Conservation (phyloP, 768 basidiomycete genomes). For the Psilocybe sp. region DNA sequence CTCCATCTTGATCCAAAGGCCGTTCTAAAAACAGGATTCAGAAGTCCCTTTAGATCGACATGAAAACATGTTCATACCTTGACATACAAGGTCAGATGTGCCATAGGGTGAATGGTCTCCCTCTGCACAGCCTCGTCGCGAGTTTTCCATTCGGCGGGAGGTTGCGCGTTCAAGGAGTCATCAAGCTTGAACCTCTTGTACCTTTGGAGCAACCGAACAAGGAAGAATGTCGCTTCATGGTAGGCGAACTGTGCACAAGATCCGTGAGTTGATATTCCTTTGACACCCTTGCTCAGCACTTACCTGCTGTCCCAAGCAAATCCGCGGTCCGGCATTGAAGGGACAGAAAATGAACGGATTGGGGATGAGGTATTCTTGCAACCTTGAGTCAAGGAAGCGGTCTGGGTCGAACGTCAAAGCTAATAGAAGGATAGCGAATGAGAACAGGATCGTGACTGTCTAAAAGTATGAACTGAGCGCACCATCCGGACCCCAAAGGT, state of each 20-base stretch:
- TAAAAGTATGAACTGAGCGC: slow-evolving; percentile 5
- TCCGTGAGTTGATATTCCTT: background rate
- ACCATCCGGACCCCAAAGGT: slow-evolving; percentile 64
- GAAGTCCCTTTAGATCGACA: background rate
- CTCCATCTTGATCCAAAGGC: slow-evolving; percentile 40
- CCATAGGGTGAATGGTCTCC: slow-evolving; percentile 38
- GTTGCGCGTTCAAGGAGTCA: slow-evolving; percentile 6
- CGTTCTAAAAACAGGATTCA: slow-evolving; percentile 29
- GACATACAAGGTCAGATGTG: slow-evolving; percentile 42
- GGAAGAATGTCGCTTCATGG: slow-evolving; percentile 59
- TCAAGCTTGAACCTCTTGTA: slow-evolving; percentile 30
- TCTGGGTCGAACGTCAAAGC: slow-evolving; percentile 63
- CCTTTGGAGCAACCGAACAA: slow-evolving; percentile 49
- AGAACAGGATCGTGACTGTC: background rate
- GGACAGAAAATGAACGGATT: slow-evolving; percentile 72
- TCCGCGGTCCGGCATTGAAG: slow-evolving; percentile 66
- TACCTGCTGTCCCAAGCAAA: slow-evolving; percentile 49
- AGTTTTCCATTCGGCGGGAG: slow-evolving; percentile 23
- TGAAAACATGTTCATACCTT: slow-evolving; percentile 29
- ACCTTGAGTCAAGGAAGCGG: slow-evolving; percentile 58
- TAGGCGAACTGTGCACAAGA: slow-evolving; percentile 51
- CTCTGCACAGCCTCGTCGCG: slow-evolving; percentile 26
- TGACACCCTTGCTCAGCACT: background rate
- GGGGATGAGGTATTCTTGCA: slow-evolving; percentile 47
- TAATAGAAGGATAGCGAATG: slow-evolving; percentile 3